Percentiles rank a stretch among this genome's conserved stretches.
Evolutionary conservation across 2,329 filamentous ascomycete species (phyloP).

Genomic region (Botrytis fabae): DNA sequence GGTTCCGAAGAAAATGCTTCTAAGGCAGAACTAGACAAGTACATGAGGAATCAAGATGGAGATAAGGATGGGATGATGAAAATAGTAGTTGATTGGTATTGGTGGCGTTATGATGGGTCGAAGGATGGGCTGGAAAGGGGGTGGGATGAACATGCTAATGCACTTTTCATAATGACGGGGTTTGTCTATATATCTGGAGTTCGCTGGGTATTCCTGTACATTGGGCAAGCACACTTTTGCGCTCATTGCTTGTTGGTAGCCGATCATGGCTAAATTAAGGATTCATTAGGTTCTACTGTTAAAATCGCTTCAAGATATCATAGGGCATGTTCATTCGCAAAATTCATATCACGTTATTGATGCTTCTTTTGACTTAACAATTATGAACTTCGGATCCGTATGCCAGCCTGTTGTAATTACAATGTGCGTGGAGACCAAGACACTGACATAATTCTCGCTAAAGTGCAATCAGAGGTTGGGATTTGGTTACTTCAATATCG

Average conservation of each 20-base stretch:
- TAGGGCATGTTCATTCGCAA: not conserved
- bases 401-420: not conserved
- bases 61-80: not conserved
- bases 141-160: not conserved
- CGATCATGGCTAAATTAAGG: not conserved
- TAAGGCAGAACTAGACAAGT: not conserved
- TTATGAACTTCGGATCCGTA: not conserved
- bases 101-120: constrained; percentile 12
- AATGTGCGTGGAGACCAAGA: not conserved
- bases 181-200: not conserved
- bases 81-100: not conserved
- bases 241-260: not conserved
- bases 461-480: not conserved
- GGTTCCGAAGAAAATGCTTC: not conserved
- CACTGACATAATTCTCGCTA: not conserved
- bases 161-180: not conserved
- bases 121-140: not conserved
- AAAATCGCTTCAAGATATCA: not conserved
- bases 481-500: not conserved
- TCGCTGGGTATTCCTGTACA: not conserved
- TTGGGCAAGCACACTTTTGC: not conserved
- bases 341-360: not conserved
- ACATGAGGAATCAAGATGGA: not conserved
- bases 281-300: not conserved
- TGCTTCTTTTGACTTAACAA: not conserved